These are phyloP conservation scores for Boletus semigastroideus DNA, from an alignment of 1,284 basidiomycete genomes.

Conservation along the genomic window DNA sequence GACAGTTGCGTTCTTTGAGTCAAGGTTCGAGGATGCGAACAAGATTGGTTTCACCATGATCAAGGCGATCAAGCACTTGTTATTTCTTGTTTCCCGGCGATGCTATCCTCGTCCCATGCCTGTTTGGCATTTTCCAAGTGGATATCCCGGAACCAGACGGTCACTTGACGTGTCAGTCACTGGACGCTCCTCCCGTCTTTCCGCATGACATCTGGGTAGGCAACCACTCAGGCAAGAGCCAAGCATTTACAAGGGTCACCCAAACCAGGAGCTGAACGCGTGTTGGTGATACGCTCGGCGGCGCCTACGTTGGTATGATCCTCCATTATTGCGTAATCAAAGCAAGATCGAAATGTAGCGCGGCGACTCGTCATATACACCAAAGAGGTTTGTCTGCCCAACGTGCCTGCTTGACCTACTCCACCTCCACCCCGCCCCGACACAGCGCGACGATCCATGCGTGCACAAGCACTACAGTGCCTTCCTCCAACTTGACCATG, in stretches of 20 bases:
- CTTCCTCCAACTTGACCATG: constrained; percentile 52
- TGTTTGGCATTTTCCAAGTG: too few species aligned
- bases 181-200: constrained; percentile 54
- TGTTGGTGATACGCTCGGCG: constrained; percentile 60
- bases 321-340: neutral
- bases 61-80: too few species aligned
- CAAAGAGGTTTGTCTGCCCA: constrained; percentile 43
- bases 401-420: constrained; percentile 15
- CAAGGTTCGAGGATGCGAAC: too few species aligned
- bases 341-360: neutral
- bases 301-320: constrained; percentile 48
- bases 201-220: constrained; percentile 63
- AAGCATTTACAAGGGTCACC: constrained; percentile 59
- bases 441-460: constrained; percentile 63
- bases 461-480: constrained; percentile 69
- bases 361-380: constrained; percentile 45
- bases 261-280: constrained; percentile 65
- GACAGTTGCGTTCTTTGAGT: too few species aligned
- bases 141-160: constrained; percentile 27
- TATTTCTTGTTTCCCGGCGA: too few species aligned
- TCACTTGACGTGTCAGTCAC: constrained; percentile 25
- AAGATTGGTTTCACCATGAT: too few species aligned
- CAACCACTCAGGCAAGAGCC: constrained; percentile 53
- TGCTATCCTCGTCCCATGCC: too few species aligned
- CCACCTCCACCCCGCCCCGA: neutral